These are phyloP conservation scores for Aspergillus conjunctus DNA, from an alignment of 495 filamentous ascomycete genomes.

Conservation along the genomic window DNA sequence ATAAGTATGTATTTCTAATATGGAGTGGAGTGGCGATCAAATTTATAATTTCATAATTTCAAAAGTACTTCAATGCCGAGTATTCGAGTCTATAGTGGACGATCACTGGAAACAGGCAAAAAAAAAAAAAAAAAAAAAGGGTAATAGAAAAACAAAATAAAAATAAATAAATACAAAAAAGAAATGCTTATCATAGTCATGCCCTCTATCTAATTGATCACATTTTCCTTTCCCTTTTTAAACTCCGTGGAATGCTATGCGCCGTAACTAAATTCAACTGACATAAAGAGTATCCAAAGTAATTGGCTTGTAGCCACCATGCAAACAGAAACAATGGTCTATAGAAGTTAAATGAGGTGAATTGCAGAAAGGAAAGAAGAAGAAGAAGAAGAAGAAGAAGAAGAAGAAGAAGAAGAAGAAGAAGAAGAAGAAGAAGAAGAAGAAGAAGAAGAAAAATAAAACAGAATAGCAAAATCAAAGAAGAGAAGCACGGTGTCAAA, in stretches of 20 bases:
- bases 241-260: background rate
- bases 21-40: no score
- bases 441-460: constrained; percentile 6
- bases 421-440: background rate
- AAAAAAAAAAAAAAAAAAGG: constrained; percentile 10
- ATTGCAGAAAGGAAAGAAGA: background rate
- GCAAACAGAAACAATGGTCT: background rate
- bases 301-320: background rate
- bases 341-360: background rate
- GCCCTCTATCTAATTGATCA: background rate
- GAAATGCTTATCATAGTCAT: background rate
- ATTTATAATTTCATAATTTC: no score
- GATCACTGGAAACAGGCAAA: background rate
- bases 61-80: no score
- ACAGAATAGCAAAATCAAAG: constrained; percentile 8
- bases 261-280: background rate
- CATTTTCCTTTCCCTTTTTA: background rate
- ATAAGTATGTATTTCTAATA: no score
- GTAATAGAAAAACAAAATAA: background rate
- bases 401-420: constrained; percentile 1
- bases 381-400: constrained; percentile 8
- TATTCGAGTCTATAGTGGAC: background rate
- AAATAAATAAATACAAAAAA: no score
- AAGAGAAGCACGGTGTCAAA: background rate
- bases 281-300: background rate